phyloP scores from a whole-genome alignment of 805 yeast species.

The Henningerozyma blattae region DNA sequence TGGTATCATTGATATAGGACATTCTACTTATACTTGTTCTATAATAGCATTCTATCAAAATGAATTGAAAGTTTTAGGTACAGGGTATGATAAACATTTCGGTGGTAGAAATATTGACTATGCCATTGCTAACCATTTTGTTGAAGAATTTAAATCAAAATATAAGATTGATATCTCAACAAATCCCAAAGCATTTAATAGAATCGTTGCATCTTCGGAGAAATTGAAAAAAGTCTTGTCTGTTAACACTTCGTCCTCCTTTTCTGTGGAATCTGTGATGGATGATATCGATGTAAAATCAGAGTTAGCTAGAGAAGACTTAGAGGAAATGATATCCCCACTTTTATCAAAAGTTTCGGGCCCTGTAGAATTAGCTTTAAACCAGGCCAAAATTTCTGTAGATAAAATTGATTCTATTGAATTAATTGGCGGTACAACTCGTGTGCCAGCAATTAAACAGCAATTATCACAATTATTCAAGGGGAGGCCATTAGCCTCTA shows the following conservation, averaged over 20 bases:
- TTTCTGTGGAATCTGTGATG: slow-evolving; percentile 93
- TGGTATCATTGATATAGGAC: slow-evolving; percentile 94
- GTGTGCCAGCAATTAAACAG: slow-evolving; percentile 89
- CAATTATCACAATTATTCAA: slow-evolving; percentile 61
- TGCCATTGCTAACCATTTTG: slow-evolving; percentile 91
- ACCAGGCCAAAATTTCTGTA: slow-evolving; percentile 58
- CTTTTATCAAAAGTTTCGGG: slow-evolving; percentile 60
- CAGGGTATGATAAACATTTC: slow-evolving; percentile 89
- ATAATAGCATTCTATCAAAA: slow-evolving; percentile 91
- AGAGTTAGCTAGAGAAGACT: slow-evolving; percentile 76
- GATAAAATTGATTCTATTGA: slow-evolving; percentile 84
- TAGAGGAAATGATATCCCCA: slow-evolving; percentile 82
- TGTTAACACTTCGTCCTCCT: slow-evolving; percentile 90
- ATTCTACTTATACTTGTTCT: slow-evolving; percentile 85
- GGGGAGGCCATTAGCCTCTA: slow-evolving; percentile 77
- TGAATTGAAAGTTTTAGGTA: slow-evolving; percentile 83
- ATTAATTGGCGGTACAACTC: slow-evolving; percentile 95
- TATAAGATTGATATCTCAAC: slow-evolving; percentile 86
- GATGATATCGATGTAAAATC: slow-evolving; percentile 93
- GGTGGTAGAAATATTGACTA: slow-evolving; percentile 97
- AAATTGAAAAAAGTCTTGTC: slow-evolving; percentile 90
- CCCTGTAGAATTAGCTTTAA: slow-evolving; percentile 76
- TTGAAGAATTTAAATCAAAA: slow-evolving; percentile 81
- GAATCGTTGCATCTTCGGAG: slow-evolving; percentile 88
- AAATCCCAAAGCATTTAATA: slow-evolving; percentile 90